Percentiles rank a stretch among this genome's conserved stretches.
phyloP scores from a whole-genome alignment of 164 flowering plant species.

The Umbilicus rupestris region DNA sequence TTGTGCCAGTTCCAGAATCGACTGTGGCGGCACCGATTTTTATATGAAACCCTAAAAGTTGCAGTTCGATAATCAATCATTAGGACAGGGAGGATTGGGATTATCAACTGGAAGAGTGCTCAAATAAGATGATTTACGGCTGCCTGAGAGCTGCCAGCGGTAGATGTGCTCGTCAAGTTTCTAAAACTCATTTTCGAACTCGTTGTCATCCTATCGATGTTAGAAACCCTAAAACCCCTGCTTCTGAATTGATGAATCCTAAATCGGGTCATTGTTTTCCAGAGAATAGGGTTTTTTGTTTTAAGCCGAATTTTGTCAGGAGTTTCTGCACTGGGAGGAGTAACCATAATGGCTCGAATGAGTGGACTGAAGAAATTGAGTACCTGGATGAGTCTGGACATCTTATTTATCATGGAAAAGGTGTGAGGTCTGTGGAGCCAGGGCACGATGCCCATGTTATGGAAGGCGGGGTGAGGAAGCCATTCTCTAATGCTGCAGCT shows the following conservation, averaged over 20 bases:
- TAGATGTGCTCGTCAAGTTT: background rate
- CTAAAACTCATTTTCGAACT: background rate
- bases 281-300: background rate
- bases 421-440: constrained; percentile 69
- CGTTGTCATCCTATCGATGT: background rate
- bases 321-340: constrained; percentile 33
- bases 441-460: constrained; percentile 83
- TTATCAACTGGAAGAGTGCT: too few species aligned
- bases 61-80: too few species aligned
- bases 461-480: constrained; percentile 76
- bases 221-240: background rate
- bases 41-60: too few species aligned
- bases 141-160: background rate
- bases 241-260: background rate
- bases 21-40: too few species aligned
- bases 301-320: constrained; percentile 18
- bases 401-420: constrained; percentile 66
- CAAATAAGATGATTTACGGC: background rate
- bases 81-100: too few species aligned
- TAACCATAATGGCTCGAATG: constrained; percentile 16
- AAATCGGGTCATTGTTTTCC: background rate
- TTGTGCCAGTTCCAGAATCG: too few species aligned
- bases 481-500: constrained; percentile 52
- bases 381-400: constrained; percentile 78
- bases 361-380: constrained; percentile 79